Conservation (phyloP, 2,329 filamentous ascomycete genomes). For the Trichoderma sp. region DNA sequence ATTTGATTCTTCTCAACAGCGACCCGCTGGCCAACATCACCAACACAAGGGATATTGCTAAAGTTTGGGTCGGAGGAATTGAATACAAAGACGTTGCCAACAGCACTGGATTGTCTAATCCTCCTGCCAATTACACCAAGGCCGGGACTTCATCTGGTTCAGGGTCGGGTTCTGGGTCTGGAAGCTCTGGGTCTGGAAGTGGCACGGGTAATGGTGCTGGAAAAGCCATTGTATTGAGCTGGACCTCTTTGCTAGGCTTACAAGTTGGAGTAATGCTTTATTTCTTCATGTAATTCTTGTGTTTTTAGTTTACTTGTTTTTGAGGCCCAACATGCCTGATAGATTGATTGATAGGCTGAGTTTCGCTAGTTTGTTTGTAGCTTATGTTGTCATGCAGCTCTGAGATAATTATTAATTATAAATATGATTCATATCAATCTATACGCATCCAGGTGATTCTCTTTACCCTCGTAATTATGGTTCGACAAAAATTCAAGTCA, state of each 20-base stretch:
- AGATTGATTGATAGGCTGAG: neutral
- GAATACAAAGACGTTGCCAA: slow-evolving; percentile 7
- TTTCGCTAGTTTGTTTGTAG: neutral
- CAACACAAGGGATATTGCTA: neutral
- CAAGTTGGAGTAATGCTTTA: neutral
- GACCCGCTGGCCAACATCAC: neutral
- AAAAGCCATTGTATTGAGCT: neutral
- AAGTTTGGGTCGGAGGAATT: slow-evolving; percentile 5
- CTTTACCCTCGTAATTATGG: neutral
- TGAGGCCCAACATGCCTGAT: neutral
- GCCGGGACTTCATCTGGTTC: neutral
- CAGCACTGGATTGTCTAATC: neutral
- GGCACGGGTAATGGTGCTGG: neutral
- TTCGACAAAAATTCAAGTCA: neutral
- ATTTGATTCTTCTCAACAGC: neutral
- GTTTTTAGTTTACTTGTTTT: neutral
- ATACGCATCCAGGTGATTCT: neutral
- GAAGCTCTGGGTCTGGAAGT: neutral
- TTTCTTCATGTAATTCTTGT: neutral
- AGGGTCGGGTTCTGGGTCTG: neutral
- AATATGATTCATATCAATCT: neutral
- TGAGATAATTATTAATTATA: neutral
- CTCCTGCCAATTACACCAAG: neutral
- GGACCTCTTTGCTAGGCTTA: neutral
- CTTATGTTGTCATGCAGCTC: neutral